phyloP scores from a whole-genome alignment of 2,329 filamentous ascomycete genomes.

The Colletotrichum theobromicola region DNA sequence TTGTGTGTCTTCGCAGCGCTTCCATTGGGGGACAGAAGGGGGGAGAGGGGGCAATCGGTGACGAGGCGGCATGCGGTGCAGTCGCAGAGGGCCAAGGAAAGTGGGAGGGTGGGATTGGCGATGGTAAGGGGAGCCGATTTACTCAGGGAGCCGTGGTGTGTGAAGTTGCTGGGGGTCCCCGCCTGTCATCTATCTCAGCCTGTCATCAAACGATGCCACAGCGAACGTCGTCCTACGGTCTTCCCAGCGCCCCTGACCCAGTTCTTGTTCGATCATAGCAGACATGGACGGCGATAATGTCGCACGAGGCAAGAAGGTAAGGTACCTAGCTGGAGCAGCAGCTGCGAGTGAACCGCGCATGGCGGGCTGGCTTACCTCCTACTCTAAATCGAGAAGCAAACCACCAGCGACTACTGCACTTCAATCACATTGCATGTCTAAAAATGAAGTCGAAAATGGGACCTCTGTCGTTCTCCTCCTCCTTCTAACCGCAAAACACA shows the following conservation, averaged over 20 bases:
- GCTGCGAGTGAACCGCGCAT: neutral
- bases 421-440: neutral
- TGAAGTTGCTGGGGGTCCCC: neutral
- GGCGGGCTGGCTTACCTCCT: neutral
- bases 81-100: neutral
- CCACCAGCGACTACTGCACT: neutral
- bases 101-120: neutral
- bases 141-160: neutral
- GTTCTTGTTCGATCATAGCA: neutral
- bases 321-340: neutral
- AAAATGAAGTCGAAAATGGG: conserved; percentile 3
- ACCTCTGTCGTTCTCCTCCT: neutral
- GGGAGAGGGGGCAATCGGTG: neutral
- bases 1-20: neutral
- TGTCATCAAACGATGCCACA: conserved; percentile 10
- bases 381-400: neutral
- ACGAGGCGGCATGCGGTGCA: neutral
- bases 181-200: conserved; percentile 20
- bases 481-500: neutral
- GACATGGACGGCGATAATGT: neutral
- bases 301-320: neutral
- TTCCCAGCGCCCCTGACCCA: neutral
- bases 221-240: neutral
- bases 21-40: neutral
- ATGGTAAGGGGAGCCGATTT: neutral